Base-by-base conservation (phyloP, 139 green algal genomes). In the Gonium pectorale region DNA sequence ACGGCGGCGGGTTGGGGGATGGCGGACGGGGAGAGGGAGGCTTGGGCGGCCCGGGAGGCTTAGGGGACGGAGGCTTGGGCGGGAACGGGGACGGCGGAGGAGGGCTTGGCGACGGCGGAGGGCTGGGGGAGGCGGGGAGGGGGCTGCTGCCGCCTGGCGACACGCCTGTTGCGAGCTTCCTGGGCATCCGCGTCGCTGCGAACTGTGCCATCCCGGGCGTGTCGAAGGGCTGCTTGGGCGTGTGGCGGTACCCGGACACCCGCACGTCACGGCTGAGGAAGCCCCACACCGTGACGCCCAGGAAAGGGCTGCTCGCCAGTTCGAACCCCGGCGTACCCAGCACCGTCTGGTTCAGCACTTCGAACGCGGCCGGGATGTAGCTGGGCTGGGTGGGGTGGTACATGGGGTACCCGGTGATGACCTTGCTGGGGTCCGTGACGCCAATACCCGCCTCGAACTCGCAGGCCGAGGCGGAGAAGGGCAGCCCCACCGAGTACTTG, bases 221-320 rank as follows among this genome's bases (percentile, higher is more conserved):
- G 40, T 74, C 67, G 67, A 74, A 56, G 22, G 38, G n/a, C 26
- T 56, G 41, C 40, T 74, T 74, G 37, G 67, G 67, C 13, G 27
- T 11, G 67, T 74, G 67, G 9, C 67, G 67, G 41, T 74, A 74
- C 13, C 67, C 67, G 2, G 67, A 74, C 67, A 74, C 67, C 38
- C 52, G 8, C 67, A 74, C 67, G 9, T 74, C 67, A 1, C 67
- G 67, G 67, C 67, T 74, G 5, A 74, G 38, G 22, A 24, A 74
- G 0, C 2, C 67, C 67, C 67, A 74, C 9, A 74, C 38, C 2
- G 38, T 74, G 22, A 74, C 67, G 2, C 67, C 67, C 67, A 74
- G 67, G 38, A 38, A 74, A 24, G 29, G 38, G 40, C 40, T 74
- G 67, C 24, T 21, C 21, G n/a, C n/a, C n/a, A n/a, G n/a, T n/a